Evolutionary conservation across 2,329 filamentous ascomycete species (phyloP), one percentile per base, ranked within the genome.

Genomic region (Monosporascus sp.): DNA sequence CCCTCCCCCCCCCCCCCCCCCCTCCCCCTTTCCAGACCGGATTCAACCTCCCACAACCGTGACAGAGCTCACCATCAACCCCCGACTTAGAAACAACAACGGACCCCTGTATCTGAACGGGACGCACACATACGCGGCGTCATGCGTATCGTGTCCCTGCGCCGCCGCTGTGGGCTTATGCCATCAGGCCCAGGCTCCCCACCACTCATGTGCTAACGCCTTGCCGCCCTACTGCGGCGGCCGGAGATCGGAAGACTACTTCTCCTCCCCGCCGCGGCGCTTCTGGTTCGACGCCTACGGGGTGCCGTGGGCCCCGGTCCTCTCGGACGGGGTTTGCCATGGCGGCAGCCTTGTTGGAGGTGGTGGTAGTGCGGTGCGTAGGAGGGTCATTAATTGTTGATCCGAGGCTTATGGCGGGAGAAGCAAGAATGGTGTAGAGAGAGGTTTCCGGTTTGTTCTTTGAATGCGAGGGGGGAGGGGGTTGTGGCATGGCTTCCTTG

Each of bases 231-330:
- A 14, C 31, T 35, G 31, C 11, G 11, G 20, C 45, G 45, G 50
- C 22, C 45, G 50, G n/a, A 47, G 50, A 41, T 46, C 50, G 17
- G 50, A 52, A 17, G 50, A 52, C 25, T 43, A 52, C 36, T 36
- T 49, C 37, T 46, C 50, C 24, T 39, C 45, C 24, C 27, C 45
- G 5, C 45, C 20, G 8, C 44, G 36, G 24, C 31, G 44, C n/a
- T n/a, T 25, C 22, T 46, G 43, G 43, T 46, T 14, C 43, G 43
- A 46, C 43, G 22, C n/a, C 9, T 24, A 46, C 43, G 43, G 43
- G 15, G 22, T 46, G 43, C 43, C 24, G 24, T 46, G 43, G 43
- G 17, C 20, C 5, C 43, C 43, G 22, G 24, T 25, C 43, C 43
- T 27, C 22, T 24, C 43, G 43, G 43, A 46, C 20, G 43, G 22